Conservation (phyloP, 2,329 filamentous ascomycete genomes). For the Fusarium caatingaense region DNA sequence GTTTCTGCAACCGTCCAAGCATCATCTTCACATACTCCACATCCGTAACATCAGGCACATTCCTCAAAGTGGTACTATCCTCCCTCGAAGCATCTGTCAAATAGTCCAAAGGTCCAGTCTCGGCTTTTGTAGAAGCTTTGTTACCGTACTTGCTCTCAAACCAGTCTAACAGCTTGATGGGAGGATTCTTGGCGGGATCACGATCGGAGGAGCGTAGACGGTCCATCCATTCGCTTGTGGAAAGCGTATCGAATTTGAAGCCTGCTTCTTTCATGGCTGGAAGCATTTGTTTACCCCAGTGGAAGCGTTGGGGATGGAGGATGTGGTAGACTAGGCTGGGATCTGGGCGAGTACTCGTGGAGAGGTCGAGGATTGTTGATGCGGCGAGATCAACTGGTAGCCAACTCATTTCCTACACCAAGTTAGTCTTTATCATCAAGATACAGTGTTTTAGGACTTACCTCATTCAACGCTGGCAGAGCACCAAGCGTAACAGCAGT, state of each 20-base stretch:
- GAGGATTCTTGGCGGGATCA: slow-evolving; percentile 60
- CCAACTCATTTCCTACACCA: slow-evolving; percentile 40
- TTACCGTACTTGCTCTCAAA: slow-evolving; percentile 52
- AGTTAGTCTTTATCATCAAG: no score
- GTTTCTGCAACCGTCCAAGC: slow-evolving; percentile 10
- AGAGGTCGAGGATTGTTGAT: slow-evolving; percentile 29
- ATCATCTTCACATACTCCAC: slow-evolving; percentile 32
- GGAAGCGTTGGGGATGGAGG: slow-evolving; percentile 49
- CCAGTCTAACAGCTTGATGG: slow-evolving; percentile 65
- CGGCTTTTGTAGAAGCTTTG: slow-evolving; percentile 22
- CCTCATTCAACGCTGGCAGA: slow-evolving; percentile 60
- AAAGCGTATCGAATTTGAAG: slow-evolving; percentile 58
- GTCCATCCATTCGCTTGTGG: slow-evolving; percentile 57
- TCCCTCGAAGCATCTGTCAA: slow-evolving; percentile 29
- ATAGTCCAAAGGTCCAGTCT: slow-evolving; percentile 27
- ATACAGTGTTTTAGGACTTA: no score
- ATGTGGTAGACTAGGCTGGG: slow-evolving; percentile 34
- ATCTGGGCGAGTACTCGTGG: slow-evolving; percentile 1
- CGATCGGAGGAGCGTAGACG: slow-evolving; percentile 57
- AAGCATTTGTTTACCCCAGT: slow-evolving; percentile 63
- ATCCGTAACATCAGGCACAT: slow-evolving; percentile 31
- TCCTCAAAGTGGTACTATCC: slow-evolving; percentile 34
- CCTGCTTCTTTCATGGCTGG: slow-evolving; percentile 59
- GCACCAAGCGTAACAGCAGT: slow-evolving; percentile 58
- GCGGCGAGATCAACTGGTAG: slow-evolving; percentile 36